Percentiles rank a stretch among this genome's conserved stretches.
These are phyloP conservation scores for Kuraishia borneana DNA, from an alignment of 805 yeast genomes.

Conservation along the genomic window DNA sequence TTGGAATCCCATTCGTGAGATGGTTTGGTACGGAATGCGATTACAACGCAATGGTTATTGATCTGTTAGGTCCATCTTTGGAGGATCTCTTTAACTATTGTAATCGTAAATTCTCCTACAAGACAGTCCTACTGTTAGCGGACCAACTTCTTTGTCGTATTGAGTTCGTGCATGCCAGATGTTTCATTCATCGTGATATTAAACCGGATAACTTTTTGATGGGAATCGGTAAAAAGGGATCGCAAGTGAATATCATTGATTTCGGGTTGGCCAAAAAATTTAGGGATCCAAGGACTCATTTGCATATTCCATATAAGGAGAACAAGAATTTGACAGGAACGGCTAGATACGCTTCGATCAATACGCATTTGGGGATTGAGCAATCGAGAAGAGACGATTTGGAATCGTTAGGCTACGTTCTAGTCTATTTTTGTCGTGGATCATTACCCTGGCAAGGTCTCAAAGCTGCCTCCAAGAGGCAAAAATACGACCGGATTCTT, in stretches of 20 bases:
- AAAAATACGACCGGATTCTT: constrained; percentile 92
- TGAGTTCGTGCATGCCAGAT: constrained; percentile 91
- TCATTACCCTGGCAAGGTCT: constrained; percentile 98
- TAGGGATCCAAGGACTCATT: constrained; percentile 87
- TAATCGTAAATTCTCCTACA: constrained; percentile 83
- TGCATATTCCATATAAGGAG: constrained; percentile 93
- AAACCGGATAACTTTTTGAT: constrained; percentile 76
- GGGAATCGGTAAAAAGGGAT: constrained; percentile 92
- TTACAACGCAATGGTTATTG: constrained; percentile 94
- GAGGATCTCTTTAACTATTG: constrained; percentile 96
- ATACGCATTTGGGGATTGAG: constrained; percentile 94
- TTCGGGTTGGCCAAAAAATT: constrained; percentile 91
- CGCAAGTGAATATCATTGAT: constrained; percentile 89
- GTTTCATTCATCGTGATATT: constrained; percentile 78
- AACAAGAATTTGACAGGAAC: constrained; percentile 96
- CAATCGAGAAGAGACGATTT: constrained; percentile 95
- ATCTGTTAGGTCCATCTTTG: constrained; percentile 85
- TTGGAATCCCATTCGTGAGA: constrained; percentile 93
- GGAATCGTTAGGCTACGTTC: constrained; percentile 88
- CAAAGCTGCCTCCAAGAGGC: constrained; percentile 93
- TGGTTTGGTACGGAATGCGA: constrained; percentile 97
- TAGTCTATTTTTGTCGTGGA: constrained; percentile 91
- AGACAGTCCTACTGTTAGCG: constrained; percentile 86
- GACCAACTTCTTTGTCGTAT: constrained; percentile 91
- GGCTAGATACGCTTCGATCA: constrained; percentile 90